Base-by-base conservation (phyloP, 805 yeast species). In the Torulaspora franciscae region DNA sequence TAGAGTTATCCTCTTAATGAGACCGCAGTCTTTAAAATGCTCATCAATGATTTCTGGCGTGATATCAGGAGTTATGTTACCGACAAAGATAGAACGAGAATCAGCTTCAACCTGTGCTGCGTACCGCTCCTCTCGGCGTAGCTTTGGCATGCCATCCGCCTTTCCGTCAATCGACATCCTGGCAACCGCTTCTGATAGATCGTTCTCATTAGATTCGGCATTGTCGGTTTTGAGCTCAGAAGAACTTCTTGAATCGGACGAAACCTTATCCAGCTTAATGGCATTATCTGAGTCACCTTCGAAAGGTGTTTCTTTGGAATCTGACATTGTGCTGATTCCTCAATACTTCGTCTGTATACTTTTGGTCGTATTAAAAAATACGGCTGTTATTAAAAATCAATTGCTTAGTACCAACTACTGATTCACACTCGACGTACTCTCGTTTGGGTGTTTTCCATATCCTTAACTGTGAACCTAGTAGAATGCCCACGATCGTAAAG, bases 61-160 rank as follows among this genome's bases (percentile, higher is more conserved):
- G 1, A 77, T 57, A 27, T 68, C 66, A 49, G 66, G 69, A 43
- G 72, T 72, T 11, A 79, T 72, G 51, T 77, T 77, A 7, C 78
- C 77, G 6, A 79, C 74, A 50, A 74, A 77, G 5, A 79, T 61
- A 1, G 83, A 78, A 13, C 81, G 69, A 3, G 73, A 59, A 52
- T 79, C 83, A 13, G 69, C 57, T 50, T 73, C 79, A 35, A 62
- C 66, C 51, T 74, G 80, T 10, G 42, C 25, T 22, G 47, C 45
- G 15, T 49, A 42, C 26, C 48, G 41, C 17, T 49, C 52, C 19
- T 48, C 32, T 46, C 59, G 15, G 52, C 35, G 50, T 57, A 42
- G 33, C 30, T 32, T 46, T 23, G 34, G 35, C 36, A 14, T 42
- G 13, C 30, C 45, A 17, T 32, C 40, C 1, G 44, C n/a, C 29